These are phyloP conservation scores for Gaultheria prostrata DNA, from an alignment of 148 eudicot genomes.

Conservation along the genomic window DNA sequence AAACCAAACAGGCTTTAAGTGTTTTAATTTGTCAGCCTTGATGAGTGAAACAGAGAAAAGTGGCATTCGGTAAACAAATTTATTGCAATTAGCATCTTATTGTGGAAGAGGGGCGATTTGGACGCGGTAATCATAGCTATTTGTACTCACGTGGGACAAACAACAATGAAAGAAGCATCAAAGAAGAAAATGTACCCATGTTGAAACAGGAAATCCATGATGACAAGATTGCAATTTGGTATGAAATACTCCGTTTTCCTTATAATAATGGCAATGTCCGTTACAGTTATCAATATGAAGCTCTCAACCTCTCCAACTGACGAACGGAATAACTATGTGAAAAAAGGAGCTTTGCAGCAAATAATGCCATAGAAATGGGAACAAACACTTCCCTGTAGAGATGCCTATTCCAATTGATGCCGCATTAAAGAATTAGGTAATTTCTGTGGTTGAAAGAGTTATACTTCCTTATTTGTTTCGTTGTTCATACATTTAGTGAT, in stretches of 20 bases:
- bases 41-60: background rate
- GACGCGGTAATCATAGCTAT: background rate
- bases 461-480: background rate
- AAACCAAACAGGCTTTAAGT: background rate
- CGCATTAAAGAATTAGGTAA: background rate
- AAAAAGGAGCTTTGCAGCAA: background rate
- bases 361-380: background rate
- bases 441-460: background rate
- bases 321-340: constrained; percentile 5
- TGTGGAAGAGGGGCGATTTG: background rate
- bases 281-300: constrained; percentile 66
- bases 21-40: background rate
- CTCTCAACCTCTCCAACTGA: constrained; percentile 93
- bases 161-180: background rate
- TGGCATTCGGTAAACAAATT: background rate
- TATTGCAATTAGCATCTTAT: background rate
- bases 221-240: constrained; percentile 80
- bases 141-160: background rate
- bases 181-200: constrained; percentile 63
- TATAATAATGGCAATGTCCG: constrained; percentile 59
- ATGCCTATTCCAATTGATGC: background rate
- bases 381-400: background rate
- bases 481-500: background rate
- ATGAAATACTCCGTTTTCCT: constrained; percentile 55
- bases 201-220: constrained; percentile 90